Evolutionary conservation across 108 stramenopile genomes (phyloP), one percentile per base, ranked within the genome.

Genomic region (Fragilaria crotonensis): DNA sequence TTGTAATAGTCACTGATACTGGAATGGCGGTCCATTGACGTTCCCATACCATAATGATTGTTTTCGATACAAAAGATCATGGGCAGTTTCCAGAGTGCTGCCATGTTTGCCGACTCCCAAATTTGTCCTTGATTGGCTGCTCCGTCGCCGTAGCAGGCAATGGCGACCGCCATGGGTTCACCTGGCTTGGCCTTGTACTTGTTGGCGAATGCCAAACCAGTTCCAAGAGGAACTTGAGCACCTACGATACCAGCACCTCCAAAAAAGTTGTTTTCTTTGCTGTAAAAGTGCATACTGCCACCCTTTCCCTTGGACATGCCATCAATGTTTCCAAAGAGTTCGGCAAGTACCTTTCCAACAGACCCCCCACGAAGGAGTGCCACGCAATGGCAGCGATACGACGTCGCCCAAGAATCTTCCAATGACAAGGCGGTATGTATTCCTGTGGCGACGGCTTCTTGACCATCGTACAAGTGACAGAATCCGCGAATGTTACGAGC

Each of bases 11-110:
- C 93, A 27, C 71, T 78, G 65, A 96, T 95, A 54, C 75, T 79
- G 14, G 95, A 95, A 66, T 94, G 94, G 57, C 99, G 83, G 66
- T 98, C 95, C 61, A 95, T 96, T 60, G 85, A 89, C 20, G 99
- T 99, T 60, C 99, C 99, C 99, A 99, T 99, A 55, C 99, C 99
- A 65, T 99, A 99, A 54, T 96, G 95, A 76, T 99, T 99, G 88
- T 99, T 99, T 73, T 99, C 99, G 64, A 97, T 97, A 74, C 93
- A 95, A 71, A 96, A 97, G 63, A 99, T 96, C 89, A 96, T 94
- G 52, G 99, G 99, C 63, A 99, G 68, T 60, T 93, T 90, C 95
- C 98, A 96, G 26, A 94, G 74, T 33, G 66, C 64, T 28, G 84
- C 77, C 96, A 97, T 96, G 76, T 96, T 98, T 76, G 94, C 95